These are phyloP conservation scores for Sclerospora graminicola DNA, from an alignment of 352 stramenopile species.

Conservation along the genomic window DNA sequence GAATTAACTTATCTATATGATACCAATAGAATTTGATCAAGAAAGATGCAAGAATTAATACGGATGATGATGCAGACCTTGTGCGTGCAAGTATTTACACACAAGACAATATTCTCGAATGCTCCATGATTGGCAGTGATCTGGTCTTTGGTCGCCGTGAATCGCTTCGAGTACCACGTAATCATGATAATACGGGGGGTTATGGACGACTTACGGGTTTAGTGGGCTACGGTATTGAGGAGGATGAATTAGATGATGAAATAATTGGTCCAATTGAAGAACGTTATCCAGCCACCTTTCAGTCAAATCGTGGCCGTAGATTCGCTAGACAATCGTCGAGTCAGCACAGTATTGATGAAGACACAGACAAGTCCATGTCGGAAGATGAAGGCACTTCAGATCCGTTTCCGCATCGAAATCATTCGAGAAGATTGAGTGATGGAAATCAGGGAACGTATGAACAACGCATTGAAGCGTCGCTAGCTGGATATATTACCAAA, in stretches of 20 bases:
- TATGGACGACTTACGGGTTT: slow-evolving; percentile 20
- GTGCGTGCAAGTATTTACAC: slow-evolving; percentile 35
- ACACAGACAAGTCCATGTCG: slow-evolving; percentile 58
- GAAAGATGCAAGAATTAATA: slow-evolving; percentile 21
- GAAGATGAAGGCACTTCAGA: slow-evolving; percentile 19
- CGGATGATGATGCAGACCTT: slow-evolving; percentile 23
- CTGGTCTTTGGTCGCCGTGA: slow-evolving; percentile 34
- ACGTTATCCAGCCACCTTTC: slow-evolving; percentile 12
- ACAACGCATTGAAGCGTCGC: slow-evolving; percentile 52
- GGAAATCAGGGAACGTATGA: slow-evolving; percentile 43
- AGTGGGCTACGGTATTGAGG: slow-evolving; percentile 26
- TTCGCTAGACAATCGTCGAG: slow-evolving; percentile 23
- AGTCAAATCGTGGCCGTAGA: slow-evolving; percentile 12
- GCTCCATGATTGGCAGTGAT: slow-evolving; percentile 31
- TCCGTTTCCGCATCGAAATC: slow-evolving; percentile 16
- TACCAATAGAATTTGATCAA: slow-evolving; percentile 35
- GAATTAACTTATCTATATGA: too few species aligned
- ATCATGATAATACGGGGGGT: slow-evolving; percentile 9
- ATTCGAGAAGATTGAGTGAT: slow-evolving; percentile 30
- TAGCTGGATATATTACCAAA: slow-evolving; percentile 41
- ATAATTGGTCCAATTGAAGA: slow-evolving; percentile 17
- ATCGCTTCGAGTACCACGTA: slow-evolving; percentile 6
- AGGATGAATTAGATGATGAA: slow-evolving; percentile 26
- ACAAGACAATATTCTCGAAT: slow-evolving; percentile 24
- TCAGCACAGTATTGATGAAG: slow-evolving; percentile 39